Percentiles rank a stretch among this genome's conserved stretches.
phyloP scores from a whole-genome alignment of 352 stramenopile genomes.

The Globisporangium uncinulatum region DNA sequence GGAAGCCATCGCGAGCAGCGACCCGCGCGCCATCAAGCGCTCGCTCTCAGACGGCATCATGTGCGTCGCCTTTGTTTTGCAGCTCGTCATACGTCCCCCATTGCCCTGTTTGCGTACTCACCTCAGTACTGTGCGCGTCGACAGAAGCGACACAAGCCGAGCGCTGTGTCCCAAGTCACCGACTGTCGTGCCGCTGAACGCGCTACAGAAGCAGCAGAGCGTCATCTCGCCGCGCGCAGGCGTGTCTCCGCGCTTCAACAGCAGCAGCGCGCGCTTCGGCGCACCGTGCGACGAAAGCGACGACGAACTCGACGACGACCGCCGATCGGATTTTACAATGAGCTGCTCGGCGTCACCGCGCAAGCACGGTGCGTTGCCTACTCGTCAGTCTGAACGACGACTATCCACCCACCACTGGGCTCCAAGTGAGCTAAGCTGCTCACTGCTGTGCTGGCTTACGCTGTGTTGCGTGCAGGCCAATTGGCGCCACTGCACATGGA shows the following conservation, averaged over 20 bases:
- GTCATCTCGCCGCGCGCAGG: constrained; percentile 25
- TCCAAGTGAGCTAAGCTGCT: background rate
- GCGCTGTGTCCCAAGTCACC: constrained; percentile 26
- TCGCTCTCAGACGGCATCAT: constrained; percentile 72
- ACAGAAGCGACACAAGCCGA: constrained; percentile 6
- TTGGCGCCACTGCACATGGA: constrained; percentile 6
- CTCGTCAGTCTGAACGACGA: background rate
- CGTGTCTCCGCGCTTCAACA: constrained; percentile 10
- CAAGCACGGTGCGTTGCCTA: constrained; percentile 12
- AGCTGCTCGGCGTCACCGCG: constrained; percentile 1
- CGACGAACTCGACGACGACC: constrained; percentile 1
- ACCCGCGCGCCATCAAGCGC: constrained; percentile 36
- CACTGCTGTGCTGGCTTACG: background rate
- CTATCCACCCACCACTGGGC: background rate
- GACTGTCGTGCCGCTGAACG: constrained; percentile 9
- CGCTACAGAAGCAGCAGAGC: constrained; percentile 22
- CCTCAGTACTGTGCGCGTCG: background rate
- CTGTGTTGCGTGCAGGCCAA: background rate
- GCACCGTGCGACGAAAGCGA: constrained; percentile 4
- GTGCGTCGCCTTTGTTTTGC: constrained; percentile 22
- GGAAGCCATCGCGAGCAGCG: constrained; percentile 12
- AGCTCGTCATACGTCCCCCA: too few species aligned
- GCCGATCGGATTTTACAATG: background rate
- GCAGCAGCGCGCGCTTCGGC: constrained; percentile 7
- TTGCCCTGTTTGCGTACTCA: too few species aligned